Evolutionary conservation across 495 filamentous ascomycete genomes (phyloP).

Genomic region (Penicillium tannophilum): DNA sequence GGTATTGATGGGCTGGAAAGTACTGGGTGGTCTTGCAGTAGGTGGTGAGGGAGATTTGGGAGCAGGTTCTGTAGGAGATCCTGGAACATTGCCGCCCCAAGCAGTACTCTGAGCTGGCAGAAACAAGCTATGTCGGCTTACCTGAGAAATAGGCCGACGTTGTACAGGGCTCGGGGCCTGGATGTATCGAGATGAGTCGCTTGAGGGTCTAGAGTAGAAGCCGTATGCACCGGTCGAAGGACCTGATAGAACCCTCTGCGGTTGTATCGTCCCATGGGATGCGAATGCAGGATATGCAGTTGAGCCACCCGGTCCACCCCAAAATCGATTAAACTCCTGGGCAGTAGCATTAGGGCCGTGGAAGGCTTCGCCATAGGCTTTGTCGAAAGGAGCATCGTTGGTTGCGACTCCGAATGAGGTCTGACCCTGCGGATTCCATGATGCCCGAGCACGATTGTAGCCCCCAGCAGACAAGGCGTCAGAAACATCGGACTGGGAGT

Average conservation of each 20-base stretch:
- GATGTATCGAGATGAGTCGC: constrained; percentile 36
- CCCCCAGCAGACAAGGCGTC: constrained; percentile 62
- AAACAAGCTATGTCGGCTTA: constrained; percentile 42
- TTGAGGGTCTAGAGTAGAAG: constrained; percentile 30
- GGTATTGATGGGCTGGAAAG: constrained; percentile 50
- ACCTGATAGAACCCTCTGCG: constrained; percentile 46
- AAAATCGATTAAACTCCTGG: constrained; percentile 38
- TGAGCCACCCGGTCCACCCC: constrained; percentile 32
- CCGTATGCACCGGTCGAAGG: constrained; percentile 36
- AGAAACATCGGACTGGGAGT: constrained; percentile 63
- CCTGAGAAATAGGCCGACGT: constrained; percentile 43
- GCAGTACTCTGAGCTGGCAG: constrained; percentile 25
- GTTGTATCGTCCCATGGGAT: constrained; percentile 24
- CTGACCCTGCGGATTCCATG: constrained; percentile 57
- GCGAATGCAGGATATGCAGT: constrained; percentile 23
- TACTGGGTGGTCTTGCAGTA: constrained; percentile 37
- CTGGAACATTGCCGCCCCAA: constrained; percentile 40
- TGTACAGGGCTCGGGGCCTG: constrained; percentile 35
- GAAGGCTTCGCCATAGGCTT: constrained; percentile 30
- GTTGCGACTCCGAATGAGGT: constrained; percentile 27
- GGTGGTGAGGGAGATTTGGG: constrained; percentile 30
- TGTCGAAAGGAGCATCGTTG: constrained; percentile 33
- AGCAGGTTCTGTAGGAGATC: constrained; percentile 21
- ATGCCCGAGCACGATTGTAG: constrained; percentile 61
- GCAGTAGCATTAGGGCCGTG: constrained; percentile 23